Conservation (phyloP, 768 basidiomycete genomes). For the Leccinum broughii region DNA sequence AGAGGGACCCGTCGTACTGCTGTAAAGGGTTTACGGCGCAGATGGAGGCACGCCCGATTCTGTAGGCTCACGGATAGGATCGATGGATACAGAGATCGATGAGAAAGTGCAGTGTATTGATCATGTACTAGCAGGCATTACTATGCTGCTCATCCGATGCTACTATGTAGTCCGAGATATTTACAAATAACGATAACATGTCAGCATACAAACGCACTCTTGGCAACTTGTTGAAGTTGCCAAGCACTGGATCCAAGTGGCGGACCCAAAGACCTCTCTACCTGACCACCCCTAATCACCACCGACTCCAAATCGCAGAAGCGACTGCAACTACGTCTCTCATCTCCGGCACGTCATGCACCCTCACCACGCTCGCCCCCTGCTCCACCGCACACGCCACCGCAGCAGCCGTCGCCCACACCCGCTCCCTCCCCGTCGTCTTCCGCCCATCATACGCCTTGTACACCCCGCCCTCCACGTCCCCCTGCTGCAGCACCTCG, state of each 20-base stretch:
- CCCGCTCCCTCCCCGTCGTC: constrained; percentile 65
- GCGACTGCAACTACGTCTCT: constrained; percentile 71
- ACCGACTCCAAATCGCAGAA: constrained; percentile 55
- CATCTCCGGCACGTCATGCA: constrained; percentile 79
- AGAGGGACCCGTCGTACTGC: too few species aligned
- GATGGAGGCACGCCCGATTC: too few species aligned
- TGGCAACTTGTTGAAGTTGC: background rate
- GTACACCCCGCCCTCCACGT: constrained; percentile 30
- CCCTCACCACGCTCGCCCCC: constrained; percentile 69
- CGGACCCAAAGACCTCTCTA: too few species aligned
- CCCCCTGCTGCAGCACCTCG: constrained; percentile 50
- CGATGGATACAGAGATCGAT: too few species aligned
- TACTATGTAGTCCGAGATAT: background rate
- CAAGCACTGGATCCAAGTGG: background rate
- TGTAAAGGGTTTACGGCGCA: too few species aligned
- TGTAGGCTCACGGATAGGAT: too few species aligned
- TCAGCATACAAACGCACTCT: background rate
- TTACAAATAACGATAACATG: background rate
- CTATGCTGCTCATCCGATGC: too few species aligned
- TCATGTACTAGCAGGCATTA: too few species aligned
- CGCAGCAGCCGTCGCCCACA: constrained; percentile 77
- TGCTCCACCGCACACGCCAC: constrained; percentile 76
- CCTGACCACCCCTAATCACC: background rate
- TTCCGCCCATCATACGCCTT: constrained; percentile 44
- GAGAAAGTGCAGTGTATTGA: too few species aligned